Percentiles rank a stretch among this genome's conserved stretches.
phyloP scores from a whole-genome alignment of 306 rosid genomes.

The Trifolium dubium region DNA sequence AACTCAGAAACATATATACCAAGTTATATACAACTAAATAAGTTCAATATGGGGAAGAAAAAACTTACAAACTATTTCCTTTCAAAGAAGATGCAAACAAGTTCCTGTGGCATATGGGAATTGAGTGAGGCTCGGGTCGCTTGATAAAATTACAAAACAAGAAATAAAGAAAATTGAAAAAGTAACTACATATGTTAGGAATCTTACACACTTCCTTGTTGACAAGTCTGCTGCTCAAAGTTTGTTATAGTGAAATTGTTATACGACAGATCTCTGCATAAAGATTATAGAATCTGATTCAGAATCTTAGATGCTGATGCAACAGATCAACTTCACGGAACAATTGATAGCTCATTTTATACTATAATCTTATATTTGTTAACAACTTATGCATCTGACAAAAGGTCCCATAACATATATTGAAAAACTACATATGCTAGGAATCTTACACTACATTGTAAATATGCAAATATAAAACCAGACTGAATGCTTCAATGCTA shows the following conservation, averaged over 20 bases:
- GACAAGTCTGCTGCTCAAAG: conserved; percentile 47
- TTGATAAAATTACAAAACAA: conserved; percentile 16
- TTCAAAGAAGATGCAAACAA: conserved; percentile 48
- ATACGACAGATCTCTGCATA: conserved; percentile 73
- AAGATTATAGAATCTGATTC: conserved; percentile 28
- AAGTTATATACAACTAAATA: too few relatives aligned
- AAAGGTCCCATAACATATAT: too few relatives aligned
- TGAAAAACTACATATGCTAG: too few relatives aligned
- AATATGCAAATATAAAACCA: too few relatives aligned
- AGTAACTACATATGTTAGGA: too few relatives aligned
- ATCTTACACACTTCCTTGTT: conserved; percentile 55
- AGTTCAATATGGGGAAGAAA: background rate
- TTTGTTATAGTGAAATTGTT: conserved; percentile 47
- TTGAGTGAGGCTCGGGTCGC: conserved; percentile 12
- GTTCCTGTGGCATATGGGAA: conserved; percentile 40
- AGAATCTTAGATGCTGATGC: background rate
- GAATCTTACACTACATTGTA: too few relatives aligned
- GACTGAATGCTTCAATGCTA: too few relatives aligned
- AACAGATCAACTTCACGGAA: background rate
- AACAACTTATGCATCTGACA: too few relatives aligned
- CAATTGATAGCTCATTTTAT: conserved; percentile 9
- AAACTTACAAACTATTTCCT: conserved; percentile 43
- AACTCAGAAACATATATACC: too few relatives aligned
- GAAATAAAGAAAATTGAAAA: background rate
- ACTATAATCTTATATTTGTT: too few relatives aligned